Evolutionary conservation across 768 basidiomycete species (phyloP).

Genomic region (Termitomyces bulborhizus): DNA sequence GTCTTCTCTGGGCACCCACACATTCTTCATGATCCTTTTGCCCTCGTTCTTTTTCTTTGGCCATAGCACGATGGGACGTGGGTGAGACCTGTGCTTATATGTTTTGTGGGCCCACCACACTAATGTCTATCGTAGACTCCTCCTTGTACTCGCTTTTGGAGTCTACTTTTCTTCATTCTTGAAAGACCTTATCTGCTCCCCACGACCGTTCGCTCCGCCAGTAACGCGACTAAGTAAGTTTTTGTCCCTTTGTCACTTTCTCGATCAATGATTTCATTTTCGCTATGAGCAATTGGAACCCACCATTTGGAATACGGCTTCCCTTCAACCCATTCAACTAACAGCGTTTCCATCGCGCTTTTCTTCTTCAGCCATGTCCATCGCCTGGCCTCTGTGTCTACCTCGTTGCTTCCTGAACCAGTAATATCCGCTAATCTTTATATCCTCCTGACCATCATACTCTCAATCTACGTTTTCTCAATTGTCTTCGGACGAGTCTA

Average conservation of each 20-base stretch:
- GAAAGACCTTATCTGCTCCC: slow-evolving; percentile 88
- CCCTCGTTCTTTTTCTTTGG: slow-evolving; percentile 91
- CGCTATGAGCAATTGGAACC: slow-evolving; percentile 54
- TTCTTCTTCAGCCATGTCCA: slow-evolving; percentile 63
- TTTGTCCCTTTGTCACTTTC: background rate
- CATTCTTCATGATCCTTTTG: slow-evolving; percentile 89
- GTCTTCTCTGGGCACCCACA: slow-evolving; percentile 77
- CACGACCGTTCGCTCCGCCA: slow-evolving; percentile 86
- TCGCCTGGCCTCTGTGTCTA: slow-evolving; percentile 34
- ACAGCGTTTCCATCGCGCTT: slow-evolving; percentile 83
- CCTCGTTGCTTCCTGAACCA: slow-evolving; percentile 16
- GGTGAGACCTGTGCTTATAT: slow-evolving; percentile 39
- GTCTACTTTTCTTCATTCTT: slow-evolving; percentile 84
- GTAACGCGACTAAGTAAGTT: slow-evolving; percentile 75
- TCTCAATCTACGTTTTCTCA: slow-evolving; percentile 56
- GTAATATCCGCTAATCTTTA: slow-evolving; percentile 43
- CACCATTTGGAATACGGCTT: slow-evolving; percentile 94
- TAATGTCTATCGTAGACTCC: slow-evolving; percentile 36
- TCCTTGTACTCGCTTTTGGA: slow-evolving; percentile 67
- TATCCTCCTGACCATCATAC: slow-evolving; percentile 30
- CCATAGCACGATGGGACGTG: slow-evolving; percentile 58
- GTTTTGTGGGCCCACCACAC: background rate
- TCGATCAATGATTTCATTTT: background rate
- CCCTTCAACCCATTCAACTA: slow-evolving; percentile 93
- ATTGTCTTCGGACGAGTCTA: slow-evolving; percentile 81